Evolutionary conservation across 495 filamentous ascomycete species (phyloP).

Genomic region (Hypoxylon perforatum): DNA sequence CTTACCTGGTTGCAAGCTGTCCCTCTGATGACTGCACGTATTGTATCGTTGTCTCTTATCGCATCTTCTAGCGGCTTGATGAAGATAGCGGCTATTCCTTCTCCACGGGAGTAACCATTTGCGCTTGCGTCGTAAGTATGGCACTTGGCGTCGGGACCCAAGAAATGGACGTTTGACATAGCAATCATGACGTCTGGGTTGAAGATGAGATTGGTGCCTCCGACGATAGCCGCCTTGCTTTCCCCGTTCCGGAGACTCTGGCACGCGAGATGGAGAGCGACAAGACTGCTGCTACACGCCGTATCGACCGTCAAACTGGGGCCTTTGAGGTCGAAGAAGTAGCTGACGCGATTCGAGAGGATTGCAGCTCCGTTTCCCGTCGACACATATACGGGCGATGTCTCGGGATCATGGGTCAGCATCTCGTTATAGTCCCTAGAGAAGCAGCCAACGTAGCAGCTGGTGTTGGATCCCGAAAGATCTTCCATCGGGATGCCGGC

Average conservation of each 20-base stretch:
- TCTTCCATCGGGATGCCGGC: constrained; percentile 32
- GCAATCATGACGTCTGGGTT: constrained; percentile 43
- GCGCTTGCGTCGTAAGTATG: constrained; percentile 59
- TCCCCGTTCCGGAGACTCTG: constrained; percentile 46
- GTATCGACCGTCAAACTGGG: constrained; percentile 78
- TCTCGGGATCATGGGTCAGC: neutral
- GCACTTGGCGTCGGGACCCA: constrained; percentile 46
- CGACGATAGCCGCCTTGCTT: constrained; percentile 48
- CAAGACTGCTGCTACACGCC: constrained; percentile 74
- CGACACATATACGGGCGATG: neutral
- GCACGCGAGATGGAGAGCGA: constrained; percentile 68
- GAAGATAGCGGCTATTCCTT: constrained; percentile 61
- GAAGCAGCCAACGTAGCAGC: neutral
- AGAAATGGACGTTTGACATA: constrained; percentile 36
- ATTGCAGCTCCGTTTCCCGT: neutral
- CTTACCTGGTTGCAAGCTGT: constrained; percentile 59
- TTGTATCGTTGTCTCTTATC: constrained; percentile 57
- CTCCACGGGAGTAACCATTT: constrained; percentile 72
- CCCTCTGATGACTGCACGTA: constrained; percentile 68
- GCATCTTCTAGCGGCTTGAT: constrained; percentile 65
- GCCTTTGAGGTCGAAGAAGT: constrained; percentile 63
- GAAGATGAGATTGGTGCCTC: constrained; percentile 52
- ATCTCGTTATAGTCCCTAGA: neutral
- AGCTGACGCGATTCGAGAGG: constrained; percentile 28
- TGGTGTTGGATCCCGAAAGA: neutral